Conservation (phyloP, 768 basidiomycete species). For the Suillus ampliporus region DNA sequence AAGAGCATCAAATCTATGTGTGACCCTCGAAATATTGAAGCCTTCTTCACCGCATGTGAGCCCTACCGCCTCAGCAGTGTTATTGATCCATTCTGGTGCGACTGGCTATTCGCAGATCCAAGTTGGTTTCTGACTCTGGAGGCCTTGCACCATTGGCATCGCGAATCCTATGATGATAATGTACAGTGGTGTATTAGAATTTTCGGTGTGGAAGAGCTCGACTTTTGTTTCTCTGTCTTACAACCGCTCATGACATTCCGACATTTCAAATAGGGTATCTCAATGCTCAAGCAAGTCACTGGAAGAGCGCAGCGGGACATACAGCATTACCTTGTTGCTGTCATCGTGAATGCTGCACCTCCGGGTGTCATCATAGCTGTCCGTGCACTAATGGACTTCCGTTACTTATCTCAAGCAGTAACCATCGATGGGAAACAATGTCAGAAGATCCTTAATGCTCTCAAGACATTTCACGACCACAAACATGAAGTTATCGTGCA, state of each 20-base stretch:
- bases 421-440: slow-evolving; percentile 28
- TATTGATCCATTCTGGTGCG: slow-evolving; percentile 39
- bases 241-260: slow-evolving; percentile 41
- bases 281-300: slow-evolving; percentile 46
- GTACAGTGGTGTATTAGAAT: slow-evolving; percentile 43
- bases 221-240: slow-evolving; percentile 40
- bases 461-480: slow-evolving; percentile 40
- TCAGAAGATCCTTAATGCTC: slow-evolving; percentile 23
- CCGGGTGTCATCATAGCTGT: slow-evolving; percentile 38
- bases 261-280: slow-evolving; percentile 47
- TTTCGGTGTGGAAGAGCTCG: slow-evolving; percentile 28
- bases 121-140: slow-evolving; percentile 41
- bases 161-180: slow-evolving; percentile 45
- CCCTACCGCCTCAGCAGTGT: slow-evolving; percentile 15
- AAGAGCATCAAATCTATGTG: slow-evolving; percentile 3
- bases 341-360: slow-evolving; percentile 40
- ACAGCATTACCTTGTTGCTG: slow-evolving; percentile 37
- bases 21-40: neutral
- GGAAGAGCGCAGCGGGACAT: slow-evolving; percentile 45
- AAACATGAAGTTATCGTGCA: slow-evolving; percentile 42
- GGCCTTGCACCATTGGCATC: slow-evolving; percentile 46
- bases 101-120: slow-evolving; percentile 42
- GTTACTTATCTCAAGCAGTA: slow-evolving; percentile 40
- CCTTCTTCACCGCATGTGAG: slow-evolving; percentile 4
- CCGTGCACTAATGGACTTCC: slow-evolving; percentile 43